Conservation (phyloP, 2,329 filamentous ascomycete genomes). For the Arthrinium phaeospermum region DNA sequence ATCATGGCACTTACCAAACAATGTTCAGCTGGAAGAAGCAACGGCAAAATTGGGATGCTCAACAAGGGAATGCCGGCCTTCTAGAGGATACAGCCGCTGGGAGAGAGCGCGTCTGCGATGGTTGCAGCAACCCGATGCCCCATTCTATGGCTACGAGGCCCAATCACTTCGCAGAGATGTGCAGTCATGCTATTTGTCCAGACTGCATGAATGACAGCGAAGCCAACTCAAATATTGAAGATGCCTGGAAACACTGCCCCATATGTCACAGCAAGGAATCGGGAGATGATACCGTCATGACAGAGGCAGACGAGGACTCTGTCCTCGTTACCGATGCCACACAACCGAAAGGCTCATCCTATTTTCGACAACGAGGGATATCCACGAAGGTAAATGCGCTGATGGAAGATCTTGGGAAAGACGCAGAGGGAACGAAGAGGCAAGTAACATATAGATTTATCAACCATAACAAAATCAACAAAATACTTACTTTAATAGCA, state of each 20-base stretch:
- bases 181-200: not conserved
- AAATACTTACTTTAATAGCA: too few species aligned
- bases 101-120: not conserved
- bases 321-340: not conserved
- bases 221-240: not conserved
- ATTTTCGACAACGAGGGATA: not conserved
- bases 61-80: too few species aligned
- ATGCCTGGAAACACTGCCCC: not conserved
- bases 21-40: constrained; percentile 15
- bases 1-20: constrained; percentile 1
- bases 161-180: not conserved
- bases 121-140: not conserved
- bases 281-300: too few species aligned
- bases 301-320: not conserved
- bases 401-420: not conserved
- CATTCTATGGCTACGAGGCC: not conserved
- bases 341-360: not conserved
- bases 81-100: not conserved
- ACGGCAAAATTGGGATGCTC: not conserved
- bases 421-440: not conserved
- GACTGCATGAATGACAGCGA: not conserved
- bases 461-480: too few species aligned
- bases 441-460: too few species aligned
- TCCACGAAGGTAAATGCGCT: not conserved
- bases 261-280: too few species aligned